A percentile compares a stretch with the other conserved stretches of the same genome.
phyloP scores from a whole-genome alignment of 805 yeast species.

The Debaryomyces maramus region DNA sequence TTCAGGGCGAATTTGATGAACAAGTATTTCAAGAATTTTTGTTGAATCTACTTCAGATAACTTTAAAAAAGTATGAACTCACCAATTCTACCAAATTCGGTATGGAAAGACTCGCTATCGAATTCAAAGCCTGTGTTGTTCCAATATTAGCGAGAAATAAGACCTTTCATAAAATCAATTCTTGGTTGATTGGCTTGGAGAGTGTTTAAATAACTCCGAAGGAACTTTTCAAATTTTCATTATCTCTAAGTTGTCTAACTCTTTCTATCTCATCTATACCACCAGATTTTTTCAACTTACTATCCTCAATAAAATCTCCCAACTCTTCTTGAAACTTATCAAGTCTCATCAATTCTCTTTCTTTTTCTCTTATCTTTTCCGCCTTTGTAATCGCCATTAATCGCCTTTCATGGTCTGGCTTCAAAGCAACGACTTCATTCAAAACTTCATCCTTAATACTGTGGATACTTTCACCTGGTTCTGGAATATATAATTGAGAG shows the following conservation, averaged over 20 bases:
- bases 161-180: not conserved
- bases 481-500: conserved; percentile 49
- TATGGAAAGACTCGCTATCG: conserved; percentile 8
- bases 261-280: conserved; percentile 88
- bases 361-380: conserved; percentile 74
- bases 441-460: conserved; percentile 74
- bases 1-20: conserved; percentile 6
- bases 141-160: not conserved
- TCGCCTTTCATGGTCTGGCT: conserved; percentile 82
- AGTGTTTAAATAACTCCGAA: conserved; percentile 28
- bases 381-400: conserved; percentile 88
- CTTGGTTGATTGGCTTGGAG: not conserved
- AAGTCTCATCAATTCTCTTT: conserved; percentile 52
- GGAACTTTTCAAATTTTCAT: conserved; percentile 59
- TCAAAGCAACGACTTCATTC: conserved; percentile 72
- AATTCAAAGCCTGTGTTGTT: conserved; percentile 8
- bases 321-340: conserved; percentile 83
- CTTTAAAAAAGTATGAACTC: conserved; percentile 12
- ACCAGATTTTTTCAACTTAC: conserved; percentile 76
- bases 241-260: conserved; percentile 63
- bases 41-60: conserved; percentile 11
- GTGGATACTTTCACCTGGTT: conserved; percentile 62
- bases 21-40: conserved; percentile 13
- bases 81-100: conserved; percentile 11
- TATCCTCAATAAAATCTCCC: conserved; percentile 78